Evolutionary conservation across 1,139 yeast genomes (phyloP), one percentile per base, ranked within the genome.

Genomic region (Protomyces pachydermus): DNA sequence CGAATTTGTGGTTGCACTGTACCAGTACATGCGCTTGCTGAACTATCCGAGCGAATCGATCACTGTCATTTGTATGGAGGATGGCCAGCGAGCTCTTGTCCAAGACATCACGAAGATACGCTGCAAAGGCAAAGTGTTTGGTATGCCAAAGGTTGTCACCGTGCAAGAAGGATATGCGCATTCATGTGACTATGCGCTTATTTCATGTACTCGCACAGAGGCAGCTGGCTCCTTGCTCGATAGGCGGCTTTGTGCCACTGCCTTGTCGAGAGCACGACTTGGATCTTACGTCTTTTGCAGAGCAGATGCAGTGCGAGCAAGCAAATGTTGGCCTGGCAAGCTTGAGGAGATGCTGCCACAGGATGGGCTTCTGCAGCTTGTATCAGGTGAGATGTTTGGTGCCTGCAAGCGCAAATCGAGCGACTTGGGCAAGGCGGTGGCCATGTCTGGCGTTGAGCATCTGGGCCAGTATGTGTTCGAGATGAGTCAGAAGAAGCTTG

Each of bases 1-100:
- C 0, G 85, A 82, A 68, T 81, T 75, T 67, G 76, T 81, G 14
- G 82, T 82, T 9, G 74, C 75, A 0, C 68, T 84, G 9, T 83
- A 76, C 70, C 78, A 77, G 71, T 83, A 81, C 68, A 74, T 84
- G 80, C 70, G 80, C 28, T 69, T 77, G 2, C 67, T 79, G 20
- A 84, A 83, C 0, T 82, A 82, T 68, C 78, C 84, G 0, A 62
- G 70, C 0, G 68, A 71, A 0, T 70, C 70, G 18, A 78, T 85
- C 23, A 75, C 78, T 10, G 77, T 85, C 12, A 70, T 81, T 56
- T 77, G 81, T 1, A 74, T 77, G 10, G 78, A 77, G 37, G 72
- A 73, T 20, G 77, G 79, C 6, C 88, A 74, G 65, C 71, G 70
- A 61, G 70, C 64, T 37, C 67, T 74, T 54, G 66, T 77, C 45